Evolutionary conservation across 2,329 filamentous ascomycete genomes (phyloP).

Genomic region (Cephalotrichum gorgonifer): DNA sequence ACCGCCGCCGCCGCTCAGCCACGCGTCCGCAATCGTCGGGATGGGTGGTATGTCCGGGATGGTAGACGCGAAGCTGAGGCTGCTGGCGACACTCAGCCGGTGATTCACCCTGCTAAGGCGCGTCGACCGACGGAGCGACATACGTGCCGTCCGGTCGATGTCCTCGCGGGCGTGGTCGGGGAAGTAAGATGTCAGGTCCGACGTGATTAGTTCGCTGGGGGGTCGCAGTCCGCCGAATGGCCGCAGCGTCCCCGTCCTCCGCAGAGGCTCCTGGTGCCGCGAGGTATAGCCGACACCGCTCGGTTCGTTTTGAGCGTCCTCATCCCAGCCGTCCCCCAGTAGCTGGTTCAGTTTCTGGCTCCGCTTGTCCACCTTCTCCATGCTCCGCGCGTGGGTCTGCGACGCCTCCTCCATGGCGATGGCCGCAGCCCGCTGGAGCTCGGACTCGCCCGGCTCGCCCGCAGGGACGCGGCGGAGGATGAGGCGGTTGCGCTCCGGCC

Average conservation of each 20-base stretch:
- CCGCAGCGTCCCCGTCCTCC: conserved; percentile 48
- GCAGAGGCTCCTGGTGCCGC: not conserved
- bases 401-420: conserved; percentile 84
- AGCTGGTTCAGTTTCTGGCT: conserved; percentile 88
- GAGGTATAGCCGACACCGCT: conserved; percentile 5
- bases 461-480: conserved; percentile 89
- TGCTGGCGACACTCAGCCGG: conserved; percentile 87
- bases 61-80: conserved; percentile 84
- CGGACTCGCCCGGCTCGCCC: conserved; percentile 77
- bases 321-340: conserved; percentile 75
- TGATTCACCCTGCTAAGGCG: conserved; percentile 88
- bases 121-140: conserved; percentile 83
- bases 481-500: conserved; percentile 79
- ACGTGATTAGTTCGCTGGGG: conserved; percentile 93
- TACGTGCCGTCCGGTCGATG: conserved; percentile 88
- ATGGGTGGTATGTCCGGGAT: conserved; percentile 89
- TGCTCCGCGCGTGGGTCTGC: conserved; percentile 54
- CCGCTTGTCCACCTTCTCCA: conserved; percentile 58
- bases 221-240: conserved; percentile 88
- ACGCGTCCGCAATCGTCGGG: conserved; percentile 88
- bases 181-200: conserved; percentile 94
- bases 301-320: conserved; percentile 36
- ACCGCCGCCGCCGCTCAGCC: conserved; percentile 52
- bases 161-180: conserved; percentile 88
- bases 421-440: conserved; percentile 76